Base-by-base conservation (phyloP, 1,139 yeast species). In the Taphrina deformans region DNA sequence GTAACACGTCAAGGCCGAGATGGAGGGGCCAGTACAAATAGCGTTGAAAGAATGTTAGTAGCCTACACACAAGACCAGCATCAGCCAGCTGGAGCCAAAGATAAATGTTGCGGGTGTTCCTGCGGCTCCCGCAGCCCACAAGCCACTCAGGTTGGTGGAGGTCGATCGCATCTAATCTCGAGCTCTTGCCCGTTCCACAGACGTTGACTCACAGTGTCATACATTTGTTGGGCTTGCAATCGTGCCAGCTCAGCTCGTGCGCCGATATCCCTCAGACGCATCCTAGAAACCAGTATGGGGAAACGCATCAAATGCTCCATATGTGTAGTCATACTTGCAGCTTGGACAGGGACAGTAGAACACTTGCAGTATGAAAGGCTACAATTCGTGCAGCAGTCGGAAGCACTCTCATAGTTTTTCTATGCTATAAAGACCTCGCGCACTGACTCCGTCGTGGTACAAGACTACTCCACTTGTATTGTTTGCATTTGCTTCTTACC, bases 391-490 rank as follows among this genome's bases (percentile, higher is more conserved):
- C n/a, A n/a, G n/a, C n/a, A n/a, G n/a, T n/a, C n/a, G n/a, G n/a
- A n/a, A n/a, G n/a, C n/a, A n/a, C n/a, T n/a, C n/a, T n/a, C n/a
- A n/a, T n/a, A n/a, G n/a, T n/a, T n/a, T n/a, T n/a, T n/a, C n/a
- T n/a, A n/a, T n/a, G n/a, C n/a, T n/a, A n/a, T n/a, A n/a, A n/a
- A n/a, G n/a, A n/a, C n/a, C n/a, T n/a, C n/a, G n/a, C n/a, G n/a
- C n/a, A n/a, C n/a, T n/a, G n/a, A n/a, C n/a, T n/a, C n/a, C n/a
- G n/a, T n/a, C n/a, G n/a, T n/a, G n/a, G n/a, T n/a, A n/a, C n/a
- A n/a, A n/a, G n/a, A n/a, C n/a, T n/a, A 48, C 27, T 55, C 52
- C 35, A 67, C 66, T 56, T 68, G 68, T 12, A 59, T 51, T 10
- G 61, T 62, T 33, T 65, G 65, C 44, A 66, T 53, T 21, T 53